Percentiles rank a stretch among this genome's conserved stretches.
Evolutionary conservation across 257 asterid species (phyloP).

Genomic region (Euphrasia confusa): DNA sequence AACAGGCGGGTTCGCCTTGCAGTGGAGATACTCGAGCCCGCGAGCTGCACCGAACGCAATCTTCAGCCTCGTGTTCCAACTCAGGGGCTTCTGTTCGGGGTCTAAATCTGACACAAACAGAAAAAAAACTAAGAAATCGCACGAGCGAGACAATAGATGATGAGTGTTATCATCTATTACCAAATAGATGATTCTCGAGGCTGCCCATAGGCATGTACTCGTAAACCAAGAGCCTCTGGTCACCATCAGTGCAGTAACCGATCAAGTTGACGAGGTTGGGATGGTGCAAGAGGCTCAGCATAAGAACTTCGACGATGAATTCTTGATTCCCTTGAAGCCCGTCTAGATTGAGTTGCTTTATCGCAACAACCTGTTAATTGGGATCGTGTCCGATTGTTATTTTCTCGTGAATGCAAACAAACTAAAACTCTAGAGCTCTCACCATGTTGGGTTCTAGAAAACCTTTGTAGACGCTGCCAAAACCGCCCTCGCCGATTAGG

Average conservation of each 20-base stretch:
- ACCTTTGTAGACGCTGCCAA: constrained; percentile 79
- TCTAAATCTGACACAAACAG: constrained; percentile 36
- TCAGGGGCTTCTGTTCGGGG: constrained; percentile 46
- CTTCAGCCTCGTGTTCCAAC: constrained; percentile 60
- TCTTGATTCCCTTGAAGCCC: constrained; percentile 94
- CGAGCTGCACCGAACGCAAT: constrained; percentile 68
- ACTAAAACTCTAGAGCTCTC: constrained; percentile 18
- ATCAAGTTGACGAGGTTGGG: constrained; percentile 75
- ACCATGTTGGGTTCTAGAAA: constrained; percentile 50
- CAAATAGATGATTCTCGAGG: constrained; percentile 79
- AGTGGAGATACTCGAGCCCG: constrained; percentile 65
- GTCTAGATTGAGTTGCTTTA: constrained; percentile 79
- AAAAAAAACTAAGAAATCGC: neutral
- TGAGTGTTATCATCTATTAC: constrained; percentile 26
- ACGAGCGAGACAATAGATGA: neutral
- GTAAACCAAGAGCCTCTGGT: constrained; percentile 77
- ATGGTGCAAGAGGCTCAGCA: constrained; percentile 82
- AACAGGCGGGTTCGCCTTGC: constrained; percentile 66
- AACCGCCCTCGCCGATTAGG: constrained; percentile 92
- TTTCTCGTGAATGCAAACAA: neutral
- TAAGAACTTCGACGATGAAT: constrained; percentile 78
- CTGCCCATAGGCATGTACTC: constrained; percentile 89
- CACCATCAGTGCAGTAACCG: constrained; percentile 77
- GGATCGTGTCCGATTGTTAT: neutral
- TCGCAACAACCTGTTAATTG: constrained; percentile 53